Evolutionary conservation across 164 flowering plant species (phyloP).

Genomic region (Vitis rotundifolia): DNA sequence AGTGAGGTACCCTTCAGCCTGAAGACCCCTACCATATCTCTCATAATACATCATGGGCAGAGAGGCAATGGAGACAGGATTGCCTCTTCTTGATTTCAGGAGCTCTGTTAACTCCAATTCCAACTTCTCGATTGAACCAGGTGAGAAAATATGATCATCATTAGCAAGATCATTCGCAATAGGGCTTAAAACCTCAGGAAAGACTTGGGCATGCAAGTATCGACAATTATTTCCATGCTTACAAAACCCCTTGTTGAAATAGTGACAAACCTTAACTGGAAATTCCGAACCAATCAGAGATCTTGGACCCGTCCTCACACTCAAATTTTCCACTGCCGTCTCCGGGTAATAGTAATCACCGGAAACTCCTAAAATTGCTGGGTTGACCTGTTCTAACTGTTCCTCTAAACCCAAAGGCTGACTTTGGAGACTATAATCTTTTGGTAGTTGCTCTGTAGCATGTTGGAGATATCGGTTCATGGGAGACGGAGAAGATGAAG

Average conservation of each 20-base stretch:
- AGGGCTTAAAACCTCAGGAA: slow-evolving; percentile 36
- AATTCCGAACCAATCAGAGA: slow-evolving; percentile 36
- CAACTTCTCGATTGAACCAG: slow-evolving; percentile 71
- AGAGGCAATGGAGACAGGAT: slow-evolving; percentile 85
- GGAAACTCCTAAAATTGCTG: slow-evolving; percentile 21
- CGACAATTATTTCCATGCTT: slow-evolving; percentile 81
- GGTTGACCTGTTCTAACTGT: slow-evolving; percentile 39
- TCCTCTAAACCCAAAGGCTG: slow-evolving; percentile 52
- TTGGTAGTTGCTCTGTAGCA: slow-evolving; percentile 14
- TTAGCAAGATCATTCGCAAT: slow-evolving; percentile 24
- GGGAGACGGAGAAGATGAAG: slow-evolving; percentile 18
- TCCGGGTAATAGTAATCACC: slow-evolving; percentile 39
- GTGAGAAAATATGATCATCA: slow-evolving; percentile 57
- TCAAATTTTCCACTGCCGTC: slow-evolving; percentile 30
- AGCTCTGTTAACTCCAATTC: slow-evolving; percentile 76
- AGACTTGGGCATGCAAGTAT: slow-evolving; percentile 57
- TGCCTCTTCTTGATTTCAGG: slow-evolving; percentile 61
- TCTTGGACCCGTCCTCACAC: slow-evolving; percentile 33
- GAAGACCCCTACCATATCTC: slow-evolving; percentile 68
- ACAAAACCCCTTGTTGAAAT: slow-evolving; percentile 76
- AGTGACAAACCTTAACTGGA: slow-evolving; percentile 65
- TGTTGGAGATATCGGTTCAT: slow-evolving; percentile 11
- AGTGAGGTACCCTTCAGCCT: slow-evolving; percentile 86
- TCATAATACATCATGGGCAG: slow-evolving; percentile 80
- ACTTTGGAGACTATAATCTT: slow-evolving; percentile 14